Conservation (phyloP, 495 filamentous ascomycete species). For the Neurospora intermedia region DNA sequence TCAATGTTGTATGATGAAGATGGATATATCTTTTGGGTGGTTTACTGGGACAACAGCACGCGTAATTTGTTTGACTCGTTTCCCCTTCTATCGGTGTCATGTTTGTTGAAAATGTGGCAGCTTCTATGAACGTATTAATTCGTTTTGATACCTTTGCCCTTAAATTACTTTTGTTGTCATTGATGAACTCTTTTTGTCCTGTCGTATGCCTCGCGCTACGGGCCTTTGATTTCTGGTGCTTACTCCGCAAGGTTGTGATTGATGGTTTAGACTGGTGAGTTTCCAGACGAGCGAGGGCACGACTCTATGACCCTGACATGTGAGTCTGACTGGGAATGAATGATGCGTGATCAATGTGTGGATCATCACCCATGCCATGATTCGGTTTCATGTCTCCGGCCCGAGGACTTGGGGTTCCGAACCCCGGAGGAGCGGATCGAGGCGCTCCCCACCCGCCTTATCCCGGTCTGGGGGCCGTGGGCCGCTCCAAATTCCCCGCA, state of each 20-base stretch:
- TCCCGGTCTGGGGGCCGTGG: not conserved
- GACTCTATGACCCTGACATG: not conserved
- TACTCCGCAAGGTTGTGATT: no score
- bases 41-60: not conserved
- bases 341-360: not conserved
- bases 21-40: not conserved
- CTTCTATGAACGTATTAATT: no score
- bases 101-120: no score
- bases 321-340: not conserved
- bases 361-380: not conserved
- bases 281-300: no score
- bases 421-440: not conserved
- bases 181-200: not conserved
- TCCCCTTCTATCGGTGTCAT: no score
- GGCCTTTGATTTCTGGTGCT: no score
- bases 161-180: not conserved
- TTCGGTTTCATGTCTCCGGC: not conserved
- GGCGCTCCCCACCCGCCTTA: not conserved
- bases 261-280: no score
- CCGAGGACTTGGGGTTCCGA: not conserved
- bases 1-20: not conserved
- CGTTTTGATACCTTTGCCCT: not conserved
- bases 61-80: not conserved
- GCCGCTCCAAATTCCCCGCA: not conserved
- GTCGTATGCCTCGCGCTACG: not conserved